Evolutionary conservation across 257 asterid genomes (phyloP).

Genomic region (Salvia rosmarinus): DNA sequence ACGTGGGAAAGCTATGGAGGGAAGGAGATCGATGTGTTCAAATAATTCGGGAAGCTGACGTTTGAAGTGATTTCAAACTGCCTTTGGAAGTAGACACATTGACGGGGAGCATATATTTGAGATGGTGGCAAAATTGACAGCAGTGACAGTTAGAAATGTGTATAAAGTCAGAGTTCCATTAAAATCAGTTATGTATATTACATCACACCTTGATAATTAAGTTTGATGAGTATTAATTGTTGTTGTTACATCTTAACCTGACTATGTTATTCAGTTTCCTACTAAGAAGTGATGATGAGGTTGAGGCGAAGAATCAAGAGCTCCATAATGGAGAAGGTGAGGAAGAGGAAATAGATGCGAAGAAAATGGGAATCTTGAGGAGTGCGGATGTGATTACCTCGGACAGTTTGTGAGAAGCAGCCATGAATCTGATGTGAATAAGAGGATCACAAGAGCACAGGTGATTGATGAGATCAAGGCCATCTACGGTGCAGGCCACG

Average conservation of each 20-base stretch:
- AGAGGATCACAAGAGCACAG: slow-evolving; percentile 47
- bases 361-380: slow-evolving; percentile 23
- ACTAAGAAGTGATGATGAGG: slow-evolving; percentile 50
- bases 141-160: slow-evolving; percentile 39
- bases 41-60: slow-evolving; percentile 49
- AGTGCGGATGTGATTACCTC: slow-evolving; percentile 49
- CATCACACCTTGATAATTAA: background rate
- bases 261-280: slow-evolving; percentile 37
- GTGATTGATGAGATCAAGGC: slow-evolving; percentile 59
- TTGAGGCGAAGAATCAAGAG: slow-evolving; percentile 57
- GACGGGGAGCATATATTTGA: slow-evolving; percentile 56
- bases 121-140: slow-evolving; percentile 45
- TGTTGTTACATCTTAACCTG: too few species aligned
- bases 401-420: slow-evolving; percentile 55
- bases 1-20: slow-evolving; percentile 46
- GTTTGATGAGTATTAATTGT: too few species aligned
- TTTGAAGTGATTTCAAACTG: slow-evolving; percentile 60
- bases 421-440: slow-evolving; percentile 40
- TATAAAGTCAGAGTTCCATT: slow-evolving; percentile 41
- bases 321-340: slow-evolving; percentile 51
- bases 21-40: slow-evolving; percentile 49
- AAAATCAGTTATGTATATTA: slow-evolving; percentile 32
- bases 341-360: slow-evolving; percentile 38
- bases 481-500: slow-evolving; percentile 59
- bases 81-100: slow-evolving; percentile 52